Percentiles rank a stretch among this genome's conserved stretches.
Evolutionary conservation across 192 early-diverging fungal species (phyloP).

Genomic region (Podila epicladia): DNA sequence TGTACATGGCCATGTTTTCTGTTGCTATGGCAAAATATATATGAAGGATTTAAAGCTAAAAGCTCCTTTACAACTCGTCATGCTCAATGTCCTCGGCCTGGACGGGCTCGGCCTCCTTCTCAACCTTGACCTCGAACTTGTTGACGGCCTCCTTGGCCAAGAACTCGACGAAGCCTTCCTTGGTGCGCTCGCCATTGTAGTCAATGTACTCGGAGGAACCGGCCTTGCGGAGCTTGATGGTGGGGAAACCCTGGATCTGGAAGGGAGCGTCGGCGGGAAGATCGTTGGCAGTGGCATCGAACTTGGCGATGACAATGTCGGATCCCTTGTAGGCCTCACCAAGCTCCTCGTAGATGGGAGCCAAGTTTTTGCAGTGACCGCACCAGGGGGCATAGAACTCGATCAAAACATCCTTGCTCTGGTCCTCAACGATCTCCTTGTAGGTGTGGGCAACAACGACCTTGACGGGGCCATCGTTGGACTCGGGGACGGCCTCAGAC

Average conservation of each 20-base stretch:
- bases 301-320: conserved; percentile 81
- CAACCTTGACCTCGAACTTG: conserved; percentile 50
- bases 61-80: conserved; percentile 48
- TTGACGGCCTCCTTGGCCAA: conserved; percentile 76
- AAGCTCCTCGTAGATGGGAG: conserved; percentile 84
- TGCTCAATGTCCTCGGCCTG: conserved; percentile 49
- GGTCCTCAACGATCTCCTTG: conserved; percentile 82
- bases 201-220: conserved; percentile 72
- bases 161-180: conserved; percentile 83
- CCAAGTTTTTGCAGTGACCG: conserved; percentile 83
- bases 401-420: conserved; percentile 89
- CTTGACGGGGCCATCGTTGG: conserved; percentile 90
- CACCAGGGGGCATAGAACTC: conserved; percentile 96
- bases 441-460: conserved; percentile 89
- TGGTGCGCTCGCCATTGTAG: conserved; percentile 85
- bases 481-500: conserved; percentile 80
- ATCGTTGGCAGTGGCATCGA: conserved; percentile 97
- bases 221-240: conserved; percentile 91
- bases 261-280: conserved; percentile 75
- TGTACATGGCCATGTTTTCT: neutral
- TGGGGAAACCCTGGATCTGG: conserved; percentile 92
- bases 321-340: conserved; percentile 60
- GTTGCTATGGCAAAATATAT: conserved; percentile 8
- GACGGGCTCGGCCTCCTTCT: conserved; percentile 24
- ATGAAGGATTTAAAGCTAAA: neutral